Conservation (phyloP, 1,284 basidiomycete species). For the Peniophora sp. region DNA sequence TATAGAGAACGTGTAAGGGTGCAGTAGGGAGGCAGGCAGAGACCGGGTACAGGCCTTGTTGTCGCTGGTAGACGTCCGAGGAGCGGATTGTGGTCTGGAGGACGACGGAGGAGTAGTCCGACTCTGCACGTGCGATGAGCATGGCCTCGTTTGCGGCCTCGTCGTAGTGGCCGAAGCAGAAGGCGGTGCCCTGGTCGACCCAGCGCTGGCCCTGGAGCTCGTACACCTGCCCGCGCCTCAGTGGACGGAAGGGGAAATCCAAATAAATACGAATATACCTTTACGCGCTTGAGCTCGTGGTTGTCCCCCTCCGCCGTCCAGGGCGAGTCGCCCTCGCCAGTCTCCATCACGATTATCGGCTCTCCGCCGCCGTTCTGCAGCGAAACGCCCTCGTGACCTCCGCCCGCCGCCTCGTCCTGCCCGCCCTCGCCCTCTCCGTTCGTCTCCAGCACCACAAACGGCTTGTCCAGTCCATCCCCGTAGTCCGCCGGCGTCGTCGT, state of each 20-base stretch:
- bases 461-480: background rate
- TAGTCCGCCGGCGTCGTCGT: background rate
- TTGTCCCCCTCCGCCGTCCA: conserved; percentile 26
- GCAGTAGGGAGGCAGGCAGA: background rate
- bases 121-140: conserved; percentile 79
- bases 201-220: conserved; percentile 83
- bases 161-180: conserved; percentile 85
- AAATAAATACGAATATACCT: conserved; percentile 11
- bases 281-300: conserved; percentile 31
- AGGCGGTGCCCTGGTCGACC: conserved; percentile 91
- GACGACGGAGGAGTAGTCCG: conserved; percentile 61
- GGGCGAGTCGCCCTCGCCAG: conserved; percentile 21
- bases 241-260: conserved; percentile 1
- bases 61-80: conserved; percentile 85
- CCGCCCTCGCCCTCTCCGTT: conserved; percentile 9
- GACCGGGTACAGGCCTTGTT: conserved; percentile 63
- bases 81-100: conserved; percentile 69
- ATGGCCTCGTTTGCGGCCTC: conserved; percentile 72
- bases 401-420: conserved; percentile 7
- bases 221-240: conserved; percentile 73
- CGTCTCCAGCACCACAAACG: background rate
- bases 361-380: conserved; percentile 10
- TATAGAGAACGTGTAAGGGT: conserved; percentile 20
- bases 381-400: conserved; percentile 7
- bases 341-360: conserved; percentile 12